phyloP scores from a whole-genome alignment of 768 basidiomycete species.

The Ephemerocybe angulata region DNA sequence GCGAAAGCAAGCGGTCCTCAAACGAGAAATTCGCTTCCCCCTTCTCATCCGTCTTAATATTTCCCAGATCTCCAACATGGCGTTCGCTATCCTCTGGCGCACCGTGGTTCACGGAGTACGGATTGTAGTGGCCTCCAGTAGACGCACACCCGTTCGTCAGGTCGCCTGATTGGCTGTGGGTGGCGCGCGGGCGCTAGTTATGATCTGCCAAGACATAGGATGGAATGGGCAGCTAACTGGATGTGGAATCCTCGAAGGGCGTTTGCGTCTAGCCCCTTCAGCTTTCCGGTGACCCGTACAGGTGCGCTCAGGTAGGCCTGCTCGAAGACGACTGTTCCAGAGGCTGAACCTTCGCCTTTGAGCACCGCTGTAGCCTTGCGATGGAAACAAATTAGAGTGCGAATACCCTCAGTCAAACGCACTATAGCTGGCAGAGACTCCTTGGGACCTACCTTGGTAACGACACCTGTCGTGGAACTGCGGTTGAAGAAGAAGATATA shows the following conservation, averaged over 20 bases:
- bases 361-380: slow-evolving; percentile 48
- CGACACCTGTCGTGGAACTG: not conserved
- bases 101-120: slow-evolving; percentile 60
- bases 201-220: not conserved
- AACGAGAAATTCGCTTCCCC: slow-evolving; percentile 51
- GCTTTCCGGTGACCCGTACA: slow-evolving; percentile 58
- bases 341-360: slow-evolving; percentile 54
- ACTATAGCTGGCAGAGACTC: too few species aligned
- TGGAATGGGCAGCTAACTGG: slow-evolving; percentile 47
- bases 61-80: slow-evolving; percentile 76
- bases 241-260: slow-evolving; percentile 73
- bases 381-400: too few species aligned
- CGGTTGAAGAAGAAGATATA: not conserved
- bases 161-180: slow-evolving; percentile 49
- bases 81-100: slow-evolving; percentile 49
- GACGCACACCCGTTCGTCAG: slow-evolving; percentile 58
- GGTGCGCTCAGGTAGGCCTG: slow-evolving; percentile 47
- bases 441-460: slow-evolving; percentile 20
- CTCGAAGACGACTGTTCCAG: slow-evolving; percentile 62
- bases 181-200: not conserved
- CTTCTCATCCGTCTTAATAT: slow-evolving; percentile 54
- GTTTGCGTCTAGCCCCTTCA: slow-evolving; percentile 56
- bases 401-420: too few species aligned
- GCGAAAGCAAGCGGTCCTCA: slow-evolving; percentile 60
- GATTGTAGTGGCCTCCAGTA: slow-evolving; percentile 77